A percentile compares a stretch with the other conserved stretches of the same genome.
Evolutionary conservation across 1,284 basidiomycete genomes (phyloP).

Genomic region (Microbotryum lychnidis-dioicae): DNA sequence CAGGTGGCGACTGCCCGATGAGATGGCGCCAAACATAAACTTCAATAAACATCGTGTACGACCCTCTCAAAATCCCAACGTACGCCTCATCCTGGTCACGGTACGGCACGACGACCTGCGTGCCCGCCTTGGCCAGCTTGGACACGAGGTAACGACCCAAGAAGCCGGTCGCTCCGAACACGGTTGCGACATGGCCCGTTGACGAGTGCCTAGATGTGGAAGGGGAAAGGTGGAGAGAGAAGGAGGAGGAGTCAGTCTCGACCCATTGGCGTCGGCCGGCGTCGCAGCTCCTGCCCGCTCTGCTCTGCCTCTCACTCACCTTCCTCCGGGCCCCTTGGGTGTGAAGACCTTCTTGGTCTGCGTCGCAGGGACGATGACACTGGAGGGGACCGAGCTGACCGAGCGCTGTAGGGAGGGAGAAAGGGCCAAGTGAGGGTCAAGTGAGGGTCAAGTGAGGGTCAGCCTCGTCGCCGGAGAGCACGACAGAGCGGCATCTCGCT

Average conservation of each 20-base stretch:
- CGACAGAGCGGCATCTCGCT: too few relatives aligned
- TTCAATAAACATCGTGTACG: not conserved
- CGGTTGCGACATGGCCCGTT: constrained; percentile 84
- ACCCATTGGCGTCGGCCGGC: not conserved
- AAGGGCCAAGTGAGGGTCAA: too few relatives aligned
- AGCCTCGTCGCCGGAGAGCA: too few relatives aligned
- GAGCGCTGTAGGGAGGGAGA: too few relatives aligned
- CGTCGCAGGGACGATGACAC: constrained; percentile 9
- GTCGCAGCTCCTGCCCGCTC: not conserved
- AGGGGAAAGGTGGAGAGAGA: not conserved
- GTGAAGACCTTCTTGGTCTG: constrained; percentile 20
- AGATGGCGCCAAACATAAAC: not conserved
- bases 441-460: too few relatives aligned
- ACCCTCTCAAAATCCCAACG: not conserved
- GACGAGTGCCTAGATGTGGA: constrained; percentile 55
- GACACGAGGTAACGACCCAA: constrained; percentile 88
- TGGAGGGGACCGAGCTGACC: not conserved
- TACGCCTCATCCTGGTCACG: constrained; percentile 85
- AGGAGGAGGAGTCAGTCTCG: not conserved
- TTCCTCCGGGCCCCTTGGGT: constrained; percentile 24
- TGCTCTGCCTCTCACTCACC: constrained; percentile 7
- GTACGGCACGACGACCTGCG: constrained; percentile 92
- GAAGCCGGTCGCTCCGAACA: constrained; percentile 95
- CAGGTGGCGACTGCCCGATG: constrained; percentile 52
- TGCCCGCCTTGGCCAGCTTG: constrained; percentile 85